Percentiles rank a stretch among this genome's conserved stretches.
phyloP scores from a whole-genome alignment of 176 grass and related monocot genomes.

The Carex cristatella region DNA sequence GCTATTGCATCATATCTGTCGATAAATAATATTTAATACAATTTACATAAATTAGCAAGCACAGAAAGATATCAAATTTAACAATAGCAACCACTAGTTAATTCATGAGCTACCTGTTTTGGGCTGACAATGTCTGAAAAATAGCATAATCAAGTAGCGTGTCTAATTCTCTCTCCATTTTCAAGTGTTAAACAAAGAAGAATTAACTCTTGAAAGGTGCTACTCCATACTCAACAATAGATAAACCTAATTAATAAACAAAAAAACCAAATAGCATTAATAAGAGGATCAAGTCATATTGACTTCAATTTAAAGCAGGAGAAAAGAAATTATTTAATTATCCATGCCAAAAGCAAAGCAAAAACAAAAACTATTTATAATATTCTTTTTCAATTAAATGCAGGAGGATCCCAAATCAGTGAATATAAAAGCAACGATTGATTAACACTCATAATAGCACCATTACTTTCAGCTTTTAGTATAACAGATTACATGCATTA shows the following conservation, averaged over 20 bases:
- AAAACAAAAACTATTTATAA: background rate
- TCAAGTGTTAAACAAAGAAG: background rate
- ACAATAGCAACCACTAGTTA: background rate
- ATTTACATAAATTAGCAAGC: background rate
- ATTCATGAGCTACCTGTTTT: slow-evolving; percentile 49
- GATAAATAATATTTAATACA: slow-evolving; percentile 1
- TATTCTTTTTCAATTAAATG: background rate
- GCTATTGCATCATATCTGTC: slow-evolving; percentile 66
- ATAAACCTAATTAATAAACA: background rate
- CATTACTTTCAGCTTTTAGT: background rate
- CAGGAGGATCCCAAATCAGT: background rate
- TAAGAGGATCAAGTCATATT: background rate
- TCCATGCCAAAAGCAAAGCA: background rate
- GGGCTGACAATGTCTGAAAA: slow-evolving; percentile 46
- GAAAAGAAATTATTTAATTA: background rate
- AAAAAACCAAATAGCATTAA: background rate
- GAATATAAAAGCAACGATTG: background rate
- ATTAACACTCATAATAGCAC: background rate
- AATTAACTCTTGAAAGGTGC: background rate
- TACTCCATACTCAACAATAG: background rate
- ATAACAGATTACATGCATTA: background rate
- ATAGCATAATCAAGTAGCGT: slow-evolving; percentile 63
- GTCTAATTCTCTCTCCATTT: slow-evolving; percentile 46
- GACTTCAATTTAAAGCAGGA: background rate
- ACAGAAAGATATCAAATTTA: background rate